Conservation (phyloP, 192 early-diverging fungal species). For the Bifiguratus adelaidae region DNA sequence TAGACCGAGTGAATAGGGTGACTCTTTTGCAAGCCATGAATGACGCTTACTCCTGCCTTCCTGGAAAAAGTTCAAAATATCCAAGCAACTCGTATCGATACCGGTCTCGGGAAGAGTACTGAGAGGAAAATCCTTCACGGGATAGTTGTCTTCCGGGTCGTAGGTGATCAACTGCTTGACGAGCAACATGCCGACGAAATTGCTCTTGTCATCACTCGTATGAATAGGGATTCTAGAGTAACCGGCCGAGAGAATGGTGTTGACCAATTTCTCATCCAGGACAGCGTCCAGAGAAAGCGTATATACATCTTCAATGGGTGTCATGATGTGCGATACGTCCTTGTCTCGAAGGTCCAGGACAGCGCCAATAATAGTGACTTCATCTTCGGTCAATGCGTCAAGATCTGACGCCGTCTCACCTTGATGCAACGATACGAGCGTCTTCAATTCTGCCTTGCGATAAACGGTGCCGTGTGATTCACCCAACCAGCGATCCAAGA, state of each 20-base stretch:
- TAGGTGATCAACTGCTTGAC: conserved; percentile 65
- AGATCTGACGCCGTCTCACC: conserved; percentile 37
- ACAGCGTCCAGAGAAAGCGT: conserved; percentile 51
- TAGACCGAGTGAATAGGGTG: not conserved
- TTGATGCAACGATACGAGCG: conserved; percentile 67
- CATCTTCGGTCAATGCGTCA: conserved; percentile 62
- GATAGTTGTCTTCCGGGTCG: conserved; percentile 56
- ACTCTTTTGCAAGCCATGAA: not conserved
- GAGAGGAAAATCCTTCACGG: conserved; percentile 46
- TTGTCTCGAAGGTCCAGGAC: conserved; percentile 70
- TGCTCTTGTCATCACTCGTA: conserved; percentile 35
- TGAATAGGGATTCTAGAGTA: conserved; percentile 73
- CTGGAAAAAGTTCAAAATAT: conserved; percentile 77
- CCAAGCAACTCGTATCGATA: conserved; percentile 47
- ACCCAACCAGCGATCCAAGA: conserved; percentile 84
- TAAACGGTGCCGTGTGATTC: conserved; percentile 86
- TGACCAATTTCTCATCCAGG: conserved; percentile 41
- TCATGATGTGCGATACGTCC: conserved; percentile 56
- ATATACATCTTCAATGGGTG: conserved; percentile 56
- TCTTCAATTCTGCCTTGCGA: conserved; percentile 63
- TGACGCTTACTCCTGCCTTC: conserved; percentile 49
- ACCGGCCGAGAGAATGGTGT: conserved; percentile 52
- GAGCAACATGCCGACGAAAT: conserved; percentile 71
- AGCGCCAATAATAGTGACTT: conserved; percentile 70
- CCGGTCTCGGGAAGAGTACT: conserved; percentile 41